phyloP scores from a whole-genome alignment of 2,329 filamentous ascomycete genomes.

The Ilyonectria destructans region DNA sequence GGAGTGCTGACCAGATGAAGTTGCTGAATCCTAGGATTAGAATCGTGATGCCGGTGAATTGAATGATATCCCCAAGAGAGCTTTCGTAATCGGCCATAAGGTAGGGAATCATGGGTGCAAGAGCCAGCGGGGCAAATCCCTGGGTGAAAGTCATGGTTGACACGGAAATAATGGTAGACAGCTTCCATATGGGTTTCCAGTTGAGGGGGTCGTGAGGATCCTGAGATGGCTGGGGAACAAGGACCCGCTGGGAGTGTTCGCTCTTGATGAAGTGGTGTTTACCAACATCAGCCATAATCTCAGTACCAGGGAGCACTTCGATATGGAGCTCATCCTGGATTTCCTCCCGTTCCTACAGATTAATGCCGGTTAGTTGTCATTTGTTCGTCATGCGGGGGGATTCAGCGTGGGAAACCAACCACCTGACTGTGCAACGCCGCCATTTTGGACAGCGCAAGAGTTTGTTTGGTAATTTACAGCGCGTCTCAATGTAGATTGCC shows the following conservation, averaged over 20 bases:
- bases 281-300: slow-evolving; percentile 42
- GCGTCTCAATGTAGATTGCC: not conserved
- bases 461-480: not conserved
- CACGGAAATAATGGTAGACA: slow-evolving; percentile 8
- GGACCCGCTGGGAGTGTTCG: slow-evolving; percentile 34
- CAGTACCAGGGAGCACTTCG: slow-evolving; percentile 37
- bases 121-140: slow-evolving; percentile 11
- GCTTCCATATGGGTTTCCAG: slow-evolving; percentile 15
- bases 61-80: slow-evolving; percentile 18
- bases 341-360: slow-evolving; percentile 5
- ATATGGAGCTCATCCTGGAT: slow-evolving; percentile 40
- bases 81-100: slow-evolving; percentile 18
- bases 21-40: slow-evolving; percentile 32
- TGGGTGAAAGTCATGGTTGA: slow-evolving; percentile 24
- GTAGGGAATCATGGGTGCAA: slow-evolving; percentile 13
- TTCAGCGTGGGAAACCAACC: not conserved
- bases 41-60: slow-evolving; percentile 29
- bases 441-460: not conserved
- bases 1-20: slow-evolving; percentile 21
- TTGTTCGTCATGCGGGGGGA: not conserved
- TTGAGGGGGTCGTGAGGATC: slow-evolving; percentile 21
- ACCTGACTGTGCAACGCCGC: not conserved
- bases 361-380: not conserved
- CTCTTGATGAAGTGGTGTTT: slow-evolving; percentile 37
- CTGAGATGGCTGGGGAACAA: slow-evolving; percentile 33